Conservation (phyloP, 2,329 filamentous ascomycete genomes). For the Aspergillus uvarum region DNA sequence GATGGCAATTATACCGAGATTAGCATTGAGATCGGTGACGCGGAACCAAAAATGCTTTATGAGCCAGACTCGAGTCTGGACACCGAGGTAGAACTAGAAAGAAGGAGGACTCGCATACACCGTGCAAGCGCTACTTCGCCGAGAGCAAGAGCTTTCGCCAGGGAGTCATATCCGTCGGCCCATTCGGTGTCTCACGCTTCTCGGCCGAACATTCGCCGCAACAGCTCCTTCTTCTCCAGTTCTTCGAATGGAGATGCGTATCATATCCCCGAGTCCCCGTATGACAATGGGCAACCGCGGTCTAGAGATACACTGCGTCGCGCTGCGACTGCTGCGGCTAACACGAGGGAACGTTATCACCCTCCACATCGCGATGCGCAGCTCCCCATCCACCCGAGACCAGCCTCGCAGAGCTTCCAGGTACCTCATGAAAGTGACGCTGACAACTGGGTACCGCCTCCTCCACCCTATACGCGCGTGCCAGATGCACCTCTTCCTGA, state of each 20-base stretch:
- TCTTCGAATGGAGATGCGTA: slow-evolving; percentile 39
- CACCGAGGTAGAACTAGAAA: slow-evolving; percentile 75
- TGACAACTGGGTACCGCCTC: slow-evolving; percentile 84
- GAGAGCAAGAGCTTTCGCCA: slow-evolving; percentile 20
- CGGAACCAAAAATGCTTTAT: slow-evolving; percentile 66
- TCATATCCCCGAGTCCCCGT: slow-evolving; percentile 68
- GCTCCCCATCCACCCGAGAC: slow-evolving; percentile 44
- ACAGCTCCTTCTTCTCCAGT: slow-evolving; percentile 29
- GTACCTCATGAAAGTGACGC: slow-evolving; percentile 83
- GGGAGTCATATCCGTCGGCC: slow-evolving; percentile 27
- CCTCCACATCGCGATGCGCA: slow-evolving; percentile 40
- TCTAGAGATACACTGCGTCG: slow-evolving; percentile 69
- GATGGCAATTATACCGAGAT: slow-evolving; percentile 60
- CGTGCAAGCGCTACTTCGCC: slow-evolving; percentile 49
- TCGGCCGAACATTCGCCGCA: slow-evolving; percentile 21
- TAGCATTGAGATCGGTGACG: slow-evolving; percentile 72
- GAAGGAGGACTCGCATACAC: slow-evolving; percentile 68
- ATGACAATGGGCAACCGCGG: slow-evolving; percentile 70
- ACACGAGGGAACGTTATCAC: slow-evolving; percentile 67
- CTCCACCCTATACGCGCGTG: slow-evolving; percentile 65
- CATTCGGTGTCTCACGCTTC: slow-evolving; percentile 17
- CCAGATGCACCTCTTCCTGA: slow-evolving; percentile 40
- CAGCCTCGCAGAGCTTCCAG: slow-evolving; percentile 43
- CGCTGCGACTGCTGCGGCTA: slow-evolving; percentile 71
- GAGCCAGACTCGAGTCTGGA: slow-evolving; percentile 74